Percentiles rank a stretch among this genome's conserved stretches.
These are phyloP conservation scores for Phytophthora cactorum DNA, from an alignment of 352 stramenopile genomes.

Conservation along the genomic window DNA sequence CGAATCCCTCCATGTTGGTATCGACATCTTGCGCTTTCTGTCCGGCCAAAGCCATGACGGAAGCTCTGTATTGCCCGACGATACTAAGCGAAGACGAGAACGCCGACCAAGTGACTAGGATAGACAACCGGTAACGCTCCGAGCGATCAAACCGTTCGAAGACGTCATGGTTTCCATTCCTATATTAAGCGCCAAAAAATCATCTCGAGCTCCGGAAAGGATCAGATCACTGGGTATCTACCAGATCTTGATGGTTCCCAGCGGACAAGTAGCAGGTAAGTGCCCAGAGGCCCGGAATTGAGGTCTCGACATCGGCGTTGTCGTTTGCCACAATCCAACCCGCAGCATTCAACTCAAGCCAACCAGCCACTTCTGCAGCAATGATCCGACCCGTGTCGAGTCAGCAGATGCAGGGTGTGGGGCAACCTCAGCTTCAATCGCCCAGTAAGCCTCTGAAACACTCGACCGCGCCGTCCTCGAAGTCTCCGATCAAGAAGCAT, in stretches of 20 bases:
- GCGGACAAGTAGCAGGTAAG: neutral
- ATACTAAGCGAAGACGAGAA: conserved; percentile 4
- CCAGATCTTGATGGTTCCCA: conserved; percentile 5
- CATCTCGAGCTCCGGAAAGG: neutral
- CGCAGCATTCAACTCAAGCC: conserved; percentile 20
- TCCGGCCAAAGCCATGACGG: neutral
- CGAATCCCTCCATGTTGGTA: conserved; percentile 33
- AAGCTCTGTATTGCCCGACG: neutral
- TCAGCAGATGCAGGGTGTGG: conserved; percentile 26
- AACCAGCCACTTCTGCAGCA: neutral
- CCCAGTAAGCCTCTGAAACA: conserved; percentile 10
- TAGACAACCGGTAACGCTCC: conserved; percentile 14
- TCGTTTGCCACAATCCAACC: conserved; percentile 22
- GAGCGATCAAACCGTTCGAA: too few species aligned
- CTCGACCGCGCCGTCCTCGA: conserved; percentile 10
- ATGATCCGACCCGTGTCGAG: conserved; percentile 39
- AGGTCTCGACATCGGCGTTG: neutral
- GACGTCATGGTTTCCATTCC: neutral
- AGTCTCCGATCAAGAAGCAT: conserved; percentile 72
- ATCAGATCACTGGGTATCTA: conserved; percentile 15
- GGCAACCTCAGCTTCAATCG: conserved; percentile 14
- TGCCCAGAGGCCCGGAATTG: neutral
- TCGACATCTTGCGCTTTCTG: conserved; percentile 1
- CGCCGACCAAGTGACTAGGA: conserved; percentile 5
- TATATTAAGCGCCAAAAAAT: conserved; percentile 27